These are phyloP conservation scores for Talaromyces sp. DNA, from an alignment of 2,329 filamentous ascomycete species.

Conservation along the genomic window DNA sequence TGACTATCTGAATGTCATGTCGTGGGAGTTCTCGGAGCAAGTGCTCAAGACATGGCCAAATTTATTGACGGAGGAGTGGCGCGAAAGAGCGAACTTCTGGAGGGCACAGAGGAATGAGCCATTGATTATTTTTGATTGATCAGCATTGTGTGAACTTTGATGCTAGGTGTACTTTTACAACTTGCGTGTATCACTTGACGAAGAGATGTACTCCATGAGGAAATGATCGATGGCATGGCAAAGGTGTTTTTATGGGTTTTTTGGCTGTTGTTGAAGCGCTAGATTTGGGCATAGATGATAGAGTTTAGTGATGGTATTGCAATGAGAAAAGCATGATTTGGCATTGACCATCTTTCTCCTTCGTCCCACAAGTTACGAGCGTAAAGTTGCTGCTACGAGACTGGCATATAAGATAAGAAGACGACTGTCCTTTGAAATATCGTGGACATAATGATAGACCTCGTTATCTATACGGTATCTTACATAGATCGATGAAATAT, in stretches of 20 bases:
- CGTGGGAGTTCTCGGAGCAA: constrained; percentile 43
- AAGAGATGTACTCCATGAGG: background rate
- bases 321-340: background rate
- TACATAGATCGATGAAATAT: background rate
- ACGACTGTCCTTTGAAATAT: background rate
- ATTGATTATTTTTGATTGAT: constrained; percentile 19
- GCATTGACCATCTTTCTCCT: background rate
- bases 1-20: constrained; percentile 41
- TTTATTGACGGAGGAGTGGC: constrained; percentile 38
- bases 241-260: background rate
- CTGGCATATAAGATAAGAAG: background rate
- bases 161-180: background rate
- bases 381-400: background rate
- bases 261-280: background rate
- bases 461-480: background rate
- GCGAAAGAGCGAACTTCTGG: constrained; percentile 43
- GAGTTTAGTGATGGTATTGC: background rate
- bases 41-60: constrained; percentile 42
- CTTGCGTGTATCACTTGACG: background rate
- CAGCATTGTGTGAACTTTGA: background rate
- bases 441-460: background rate
- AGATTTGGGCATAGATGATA: background rate
- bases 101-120: constrained; percentile 37
- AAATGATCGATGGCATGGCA: background rate
- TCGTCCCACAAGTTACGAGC: background rate